These are phyloP conservation scores for Globisporangium spiculum DNA, from an alignment of 352 stramenopile genomes.

Conservation along the genomic window DNA sequence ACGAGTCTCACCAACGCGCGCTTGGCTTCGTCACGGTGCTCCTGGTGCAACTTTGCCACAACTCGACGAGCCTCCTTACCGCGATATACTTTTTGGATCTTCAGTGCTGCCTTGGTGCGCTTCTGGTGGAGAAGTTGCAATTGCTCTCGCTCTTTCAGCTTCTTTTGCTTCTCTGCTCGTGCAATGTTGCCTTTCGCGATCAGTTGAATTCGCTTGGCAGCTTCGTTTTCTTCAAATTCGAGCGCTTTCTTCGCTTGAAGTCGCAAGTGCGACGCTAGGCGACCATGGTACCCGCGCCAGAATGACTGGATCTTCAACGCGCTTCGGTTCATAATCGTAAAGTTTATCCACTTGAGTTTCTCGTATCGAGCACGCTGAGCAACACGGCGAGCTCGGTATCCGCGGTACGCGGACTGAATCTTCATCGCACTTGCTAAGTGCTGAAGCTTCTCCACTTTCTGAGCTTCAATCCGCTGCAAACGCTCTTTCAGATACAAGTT, in stretches of 20 bases:
- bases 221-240: conserved; percentile 48
- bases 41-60: conserved; percentile 29
- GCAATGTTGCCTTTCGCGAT: conserved; percentile 55
- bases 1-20: conserved; percentile 58
- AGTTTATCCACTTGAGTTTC: conserved; percentile 68
- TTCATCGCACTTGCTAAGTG: conserved; percentile 43
- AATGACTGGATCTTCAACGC: conserved; percentile 72
- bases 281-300: conserved; percentile 75
- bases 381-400: conserved; percentile 46
- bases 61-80: conserved; percentile 47
- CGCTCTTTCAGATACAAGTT: conserved; percentile 33
- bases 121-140: conserved; percentile 28
- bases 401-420: conserved; percentile 66
- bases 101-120: conserved; percentile 36
- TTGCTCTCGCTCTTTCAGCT: conserved; percentile 25
- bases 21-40: conserved; percentile 46
- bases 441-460: conserved; percentile 34
- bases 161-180: conserved; percentile 27
- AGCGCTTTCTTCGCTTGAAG: conserved; percentile 49
- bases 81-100: conserved; percentile 66
- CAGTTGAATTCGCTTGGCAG: conserved; percentile 60
- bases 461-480: conserved; percentile 25
- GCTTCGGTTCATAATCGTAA: conserved; percentile 52
- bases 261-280: conserved; percentile 52
- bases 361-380: conserved; percentile 55